Percentiles rank a stretch among this genome's conserved stretches.
phyloP scores from a whole-genome alignment of 192 early-diverging fungal genomes.

The Podila verticillata region DNA sequence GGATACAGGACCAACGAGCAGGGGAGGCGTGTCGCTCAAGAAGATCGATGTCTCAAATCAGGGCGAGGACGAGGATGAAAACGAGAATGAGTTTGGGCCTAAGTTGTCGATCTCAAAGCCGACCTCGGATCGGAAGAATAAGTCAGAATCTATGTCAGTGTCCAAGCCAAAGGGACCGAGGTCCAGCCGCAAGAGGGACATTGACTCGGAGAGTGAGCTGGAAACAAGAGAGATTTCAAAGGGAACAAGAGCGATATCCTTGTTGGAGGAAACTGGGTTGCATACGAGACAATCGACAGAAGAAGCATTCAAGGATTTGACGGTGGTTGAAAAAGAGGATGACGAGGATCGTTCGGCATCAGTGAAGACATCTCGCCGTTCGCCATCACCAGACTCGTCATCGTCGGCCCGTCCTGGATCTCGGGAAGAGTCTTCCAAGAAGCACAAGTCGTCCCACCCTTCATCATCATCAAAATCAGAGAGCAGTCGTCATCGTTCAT shows the following conservation, averaged over 20 bases:
- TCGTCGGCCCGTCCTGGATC: neutral
- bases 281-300: neutral
- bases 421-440: neutral
- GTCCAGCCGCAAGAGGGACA: neutral
- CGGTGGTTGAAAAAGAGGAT: neutral
- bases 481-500: neutral
- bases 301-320: neutral
- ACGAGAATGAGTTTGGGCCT: constrained; percentile 1
- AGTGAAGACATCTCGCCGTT: neutral
- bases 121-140: neutral
- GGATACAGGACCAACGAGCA: neutral
- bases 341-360: neutral
- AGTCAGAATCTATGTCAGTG: neutral
- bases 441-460: neutral
- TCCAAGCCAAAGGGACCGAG: neutral
- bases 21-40: neutral
- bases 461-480: neutral
- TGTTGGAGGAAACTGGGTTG: neutral
- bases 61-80: neutral
- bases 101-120: constrained; percentile 4
- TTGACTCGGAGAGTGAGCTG: neutral
- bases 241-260: neutral
- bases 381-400: neutral
- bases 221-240: neutral
- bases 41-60: neutral